phyloP scores from a whole-genome alignment of 2,329 filamentous ascomycete species.

The Fusarium lyarnte region DNA sequence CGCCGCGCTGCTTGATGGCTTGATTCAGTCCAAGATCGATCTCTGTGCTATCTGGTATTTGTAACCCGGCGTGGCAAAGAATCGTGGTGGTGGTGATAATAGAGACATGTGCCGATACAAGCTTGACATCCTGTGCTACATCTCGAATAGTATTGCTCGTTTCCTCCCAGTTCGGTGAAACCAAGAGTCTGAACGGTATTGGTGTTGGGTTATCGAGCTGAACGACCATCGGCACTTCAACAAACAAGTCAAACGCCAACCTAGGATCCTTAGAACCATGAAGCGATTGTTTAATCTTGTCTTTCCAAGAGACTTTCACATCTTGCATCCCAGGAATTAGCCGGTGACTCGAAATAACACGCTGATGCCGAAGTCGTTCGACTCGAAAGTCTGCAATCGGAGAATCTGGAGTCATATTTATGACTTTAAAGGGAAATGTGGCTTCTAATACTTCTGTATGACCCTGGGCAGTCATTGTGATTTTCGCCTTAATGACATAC shows the following conservation, averaged over 20 bases:
- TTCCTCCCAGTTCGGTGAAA: slow-evolving; percentile 10
- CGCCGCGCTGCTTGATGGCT: fast-evolving
- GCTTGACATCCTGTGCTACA: slow-evolving; percentile 8
- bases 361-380: background rate
- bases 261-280: slow-evolving; percentile 47
- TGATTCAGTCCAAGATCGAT: background rate
- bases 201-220: slow-evolving; percentile 42
- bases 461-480: slow-evolving; percentile 20
- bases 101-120: slow-evolving; percentile 13
- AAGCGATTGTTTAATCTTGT: slow-evolving; percentile 48
- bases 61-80: background rate
- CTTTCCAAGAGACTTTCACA: slow-evolving; percentile 43
- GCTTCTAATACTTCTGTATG: slow-evolving; percentile 13
- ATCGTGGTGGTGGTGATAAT: slow-evolving; percentile 1
- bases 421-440: slow-evolving; percentile 38
- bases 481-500: slow-evolving; percentile 47
- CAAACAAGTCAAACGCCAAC: slow-evolving; percentile 41
- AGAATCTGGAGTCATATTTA: background rate
- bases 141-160: slow-evolving; percentile 30
- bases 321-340: slow-evolving; percentile 46
- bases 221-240: slow-evolving; percentile 43
- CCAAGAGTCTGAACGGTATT: slow-evolving; percentile 35
- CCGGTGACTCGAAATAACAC: slow-evolving; percentile 32
- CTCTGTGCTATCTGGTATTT: background rate
- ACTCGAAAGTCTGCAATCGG: slow-evolving; percentile 35